A percentile compares a stretch with the other conserved stretches of the same genome.
Evolutionary conservation across 2,329 filamentous ascomycete genomes (phyloP).

Genomic region (Dothideomycetes sp.): DNA sequence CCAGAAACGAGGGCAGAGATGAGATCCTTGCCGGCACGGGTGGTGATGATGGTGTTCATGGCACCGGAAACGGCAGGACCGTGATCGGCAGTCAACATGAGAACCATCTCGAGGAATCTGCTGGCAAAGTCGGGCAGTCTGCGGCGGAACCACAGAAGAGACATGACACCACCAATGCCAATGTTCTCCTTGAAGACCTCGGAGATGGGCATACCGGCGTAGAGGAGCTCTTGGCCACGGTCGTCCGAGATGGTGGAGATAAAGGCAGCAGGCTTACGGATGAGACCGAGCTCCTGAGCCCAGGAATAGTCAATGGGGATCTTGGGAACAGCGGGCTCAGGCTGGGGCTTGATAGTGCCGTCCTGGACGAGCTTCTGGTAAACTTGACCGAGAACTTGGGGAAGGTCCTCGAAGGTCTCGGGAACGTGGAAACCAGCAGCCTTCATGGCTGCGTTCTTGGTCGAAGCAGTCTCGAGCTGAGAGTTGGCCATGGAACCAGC

Average conservation of each 20-base stretch:
- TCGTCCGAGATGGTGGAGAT: slow-evolving; percentile 99
- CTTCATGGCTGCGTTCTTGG: slow-evolving; percentile 95
- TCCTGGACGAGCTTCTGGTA: slow-evolving; percentile 82
- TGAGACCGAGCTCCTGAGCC: slow-evolving; percentile 97
- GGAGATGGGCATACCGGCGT: slow-evolving; percentile 99
- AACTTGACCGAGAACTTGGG: slow-evolving; percentile 61
- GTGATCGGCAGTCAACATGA: slow-evolving; percentile 99
- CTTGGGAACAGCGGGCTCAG: slow-evolving; percentile 92
- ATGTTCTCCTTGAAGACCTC: slow-evolving; percentile 99
- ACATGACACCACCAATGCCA: slow-evolving; percentile 99
- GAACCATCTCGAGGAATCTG: slow-evolving; percentile 99
- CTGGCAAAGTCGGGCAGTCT: slow-evolving; percentile 90
- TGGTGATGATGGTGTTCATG: slow-evolving; percentile 99
- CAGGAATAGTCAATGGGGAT: slow-evolving; percentile 99
- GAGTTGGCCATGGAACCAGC: slow-evolving; percentile 99
- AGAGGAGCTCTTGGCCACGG: slow-evolving; percentile 97
- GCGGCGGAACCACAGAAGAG: slow-evolving; percentile 97
- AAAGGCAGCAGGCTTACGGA: slow-evolving; percentile 98
- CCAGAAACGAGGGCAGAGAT: slow-evolving; percentile 91
- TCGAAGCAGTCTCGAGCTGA: slow-evolving; percentile 89
- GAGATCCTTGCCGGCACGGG: slow-evolving; percentile 95
- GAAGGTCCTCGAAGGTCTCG: slow-evolving; percentile 94
- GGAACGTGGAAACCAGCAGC: slow-evolving; percentile 92
- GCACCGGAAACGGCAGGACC: slow-evolving; percentile 97
- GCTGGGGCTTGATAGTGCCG: slow-evolving; percentile 72